A percentile compares a stretch with the other conserved stretches of the same genome.
Conservation (phyloP, 108 stramenopile genomes). For the Skeletonema grethae region DNA sequence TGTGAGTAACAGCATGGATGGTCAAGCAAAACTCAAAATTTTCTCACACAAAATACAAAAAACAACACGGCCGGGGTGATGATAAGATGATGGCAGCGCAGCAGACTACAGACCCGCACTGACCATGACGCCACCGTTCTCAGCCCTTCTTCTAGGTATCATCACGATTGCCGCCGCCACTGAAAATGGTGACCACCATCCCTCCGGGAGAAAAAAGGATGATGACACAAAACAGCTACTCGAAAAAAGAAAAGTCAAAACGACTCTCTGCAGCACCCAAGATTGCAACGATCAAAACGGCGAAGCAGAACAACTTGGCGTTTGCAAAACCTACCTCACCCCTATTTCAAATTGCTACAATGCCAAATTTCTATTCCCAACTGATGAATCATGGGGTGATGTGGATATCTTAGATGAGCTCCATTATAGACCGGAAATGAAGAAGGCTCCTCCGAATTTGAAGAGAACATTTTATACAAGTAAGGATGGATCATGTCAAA, state of each 20-base stretch:
- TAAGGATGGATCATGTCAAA: conserved; percentile 35
- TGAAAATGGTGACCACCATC: too few relatives aligned
- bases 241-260: background rate
- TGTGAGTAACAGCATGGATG: too few relatives aligned
- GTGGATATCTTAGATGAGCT: conserved; percentile 40
- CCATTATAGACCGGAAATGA: background rate
- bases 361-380: conserved; percentile 45
- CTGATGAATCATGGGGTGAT: conserved; percentile 48
- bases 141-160: too few relatives aligned
- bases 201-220: too few relatives aligned
- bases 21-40: too few relatives aligned
- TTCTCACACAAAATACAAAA: too few relatives aligned
- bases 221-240: too few relatives aligned
- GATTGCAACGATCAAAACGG: background rate
- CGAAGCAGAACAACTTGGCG: background rate
- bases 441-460: conserved; percentile 6
- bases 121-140: too few relatives aligned
- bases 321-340: conserved; percentile 39
- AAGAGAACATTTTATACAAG: conserved; percentile 38
- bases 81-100: too few relatives aligned
- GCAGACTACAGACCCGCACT: too few relatives aligned
- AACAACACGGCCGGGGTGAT: too few relatives aligned
- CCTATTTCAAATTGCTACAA: conserved; percentile 50
- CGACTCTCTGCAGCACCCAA: conserved; percentile 4
- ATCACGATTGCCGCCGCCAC: too few relatives aligned